Base-by-base conservation (phyloP, 371 early-diverging fungal genomes). In the Cokeromyces recurvatus region DNA sequence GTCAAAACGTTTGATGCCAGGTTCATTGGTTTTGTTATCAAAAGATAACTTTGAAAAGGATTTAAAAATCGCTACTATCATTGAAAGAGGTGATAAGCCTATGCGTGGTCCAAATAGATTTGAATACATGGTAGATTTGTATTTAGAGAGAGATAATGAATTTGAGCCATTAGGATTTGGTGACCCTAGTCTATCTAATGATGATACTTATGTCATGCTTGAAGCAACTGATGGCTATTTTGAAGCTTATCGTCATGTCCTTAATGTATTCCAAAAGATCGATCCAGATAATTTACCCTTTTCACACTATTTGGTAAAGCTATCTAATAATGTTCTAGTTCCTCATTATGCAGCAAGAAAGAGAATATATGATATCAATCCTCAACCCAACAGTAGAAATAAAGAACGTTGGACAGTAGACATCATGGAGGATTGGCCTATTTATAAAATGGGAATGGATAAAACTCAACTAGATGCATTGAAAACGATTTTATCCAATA, bases 1-100 rank as follows among this genome's bases (percentile, higher is more conserved):
- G 22, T 78, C 79, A 2, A 83, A 79, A 46, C 66, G 83, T 16
- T 59, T 83, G 25, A 66, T 82, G 39, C 71, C 79, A 42, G 84
- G 79, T 22, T 52, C 79, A 2, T 48, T 79, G n/a, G 81, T 81
- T 1, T 56, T 77, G 14, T 51, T 79, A 8, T 77, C 78, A 2
- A 71, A 61, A 12, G 79, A 79, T 38, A 43, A 76, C 15, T 79
- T 84, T 47, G 57, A 68, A 25, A 64, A 51, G 1, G 71, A 77
- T 41, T 63, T 80, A 24, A 72, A 78, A 16, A 56, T 86, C 25
- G 86, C 79, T 0, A 80, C 79, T 0, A 73, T 86, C 4, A 66
- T 76, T 6, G 64, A 76, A n/a, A 60, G 85, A 39, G 75, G 77
- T 17, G 58, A 70, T 1, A 67, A 71, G 12, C 72, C 71, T 1